phyloP scores from a whole-genome alignment of 257 asterid species.

The Solanum paucissectum region DNA sequence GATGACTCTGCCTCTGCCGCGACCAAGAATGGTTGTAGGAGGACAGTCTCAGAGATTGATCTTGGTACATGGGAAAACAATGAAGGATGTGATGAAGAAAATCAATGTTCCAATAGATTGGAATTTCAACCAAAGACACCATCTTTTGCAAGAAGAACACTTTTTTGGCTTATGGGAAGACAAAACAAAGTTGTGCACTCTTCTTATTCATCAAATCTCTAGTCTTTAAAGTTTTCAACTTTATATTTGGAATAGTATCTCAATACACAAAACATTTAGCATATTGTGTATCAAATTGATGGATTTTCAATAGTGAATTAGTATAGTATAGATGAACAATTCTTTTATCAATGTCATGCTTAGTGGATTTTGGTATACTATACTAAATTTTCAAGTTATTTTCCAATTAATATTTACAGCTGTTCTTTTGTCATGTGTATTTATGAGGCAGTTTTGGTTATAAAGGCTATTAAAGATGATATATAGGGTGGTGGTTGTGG shows the following conservation, averaged over 20 bases:
- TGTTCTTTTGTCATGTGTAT: background rate
- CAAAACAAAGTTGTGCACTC: slow-evolving; percentile 72
- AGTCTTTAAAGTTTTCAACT: slow-evolving; percentile 2
- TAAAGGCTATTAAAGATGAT: background rate
- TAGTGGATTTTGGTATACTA: background rate
- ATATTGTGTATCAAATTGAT: background rate
- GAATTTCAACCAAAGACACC: slow-evolving; percentile 48
- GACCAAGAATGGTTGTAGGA: slow-evolving; percentile 18
- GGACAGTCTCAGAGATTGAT: slow-evolving; percentile 44
- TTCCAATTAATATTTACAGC: background rate
- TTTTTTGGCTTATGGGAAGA: slow-evolving; percentile 76
- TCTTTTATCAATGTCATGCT: background rate
- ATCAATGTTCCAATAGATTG: slow-evolving; percentile 44
- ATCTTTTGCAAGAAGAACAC: slow-evolving; percentile 68
- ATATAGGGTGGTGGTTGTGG: background rate
- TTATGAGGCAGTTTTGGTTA: background rate
- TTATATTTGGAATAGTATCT: background rate
- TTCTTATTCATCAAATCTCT: slow-evolving; percentile 38
- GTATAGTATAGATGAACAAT: background rate
- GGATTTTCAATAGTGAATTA: background rate
- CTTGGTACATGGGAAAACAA: slow-evolving; percentile 37
- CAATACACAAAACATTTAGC: background rate
- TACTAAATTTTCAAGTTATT: background rate
- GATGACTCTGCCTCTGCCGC: background rate
- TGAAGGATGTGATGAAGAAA: slow-evolving; percentile 44